Evolutionary conservation across 1,139 yeast genomes (phyloP), one percentile per base, ranked within the genome.

Genomic region (Komagataea norvegica): DNA sequence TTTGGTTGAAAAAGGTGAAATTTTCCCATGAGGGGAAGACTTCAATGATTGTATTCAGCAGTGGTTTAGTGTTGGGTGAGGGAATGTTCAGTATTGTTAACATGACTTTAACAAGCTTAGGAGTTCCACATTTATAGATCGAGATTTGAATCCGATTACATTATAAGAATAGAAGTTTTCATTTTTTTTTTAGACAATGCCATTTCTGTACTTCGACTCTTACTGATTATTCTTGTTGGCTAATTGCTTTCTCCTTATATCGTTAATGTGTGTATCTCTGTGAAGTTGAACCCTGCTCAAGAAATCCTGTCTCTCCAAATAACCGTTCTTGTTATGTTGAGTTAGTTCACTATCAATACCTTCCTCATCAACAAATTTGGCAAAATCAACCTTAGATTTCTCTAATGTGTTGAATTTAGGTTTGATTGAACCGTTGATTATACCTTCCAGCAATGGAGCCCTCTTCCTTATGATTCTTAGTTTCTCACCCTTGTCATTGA

Each of bases 331-430:
- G 59, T 88, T 89, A 55, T 82, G 84, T 41, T 76, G 71, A 39
- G 72, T 72, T 56, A 91, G 71, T 47, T 91, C 98, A 48, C 87
- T 96, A 38, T 75, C 72, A 40, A 93, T 79, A 43, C 89, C 88
- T 46, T 81, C 79, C 50, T 81, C 71, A 60, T 91, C 97, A 16
- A 93, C 96, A 63, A 85, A 89, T 43, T 87, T 78, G 1, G 95
- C 94, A 96, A 98, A 91, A 60, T 91, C 98, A 41, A 91, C 69
- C 44, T 95, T 70, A 3, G 95, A 85, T 59, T 91, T 91, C 58
- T 93, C 97, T 45, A 91, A 66, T 0, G 98, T 93, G 15, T 95
- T 85, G 44, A 93, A 68, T 58, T 88, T 89, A 33, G 79, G 77
- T 41, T 69, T 67, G 41, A 77, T 68, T 8, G 82, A 65, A 32